phyloP scores from a whole-genome alignment of 805 yeast genomes.

The Saccharomycopsis amapae region DNA sequence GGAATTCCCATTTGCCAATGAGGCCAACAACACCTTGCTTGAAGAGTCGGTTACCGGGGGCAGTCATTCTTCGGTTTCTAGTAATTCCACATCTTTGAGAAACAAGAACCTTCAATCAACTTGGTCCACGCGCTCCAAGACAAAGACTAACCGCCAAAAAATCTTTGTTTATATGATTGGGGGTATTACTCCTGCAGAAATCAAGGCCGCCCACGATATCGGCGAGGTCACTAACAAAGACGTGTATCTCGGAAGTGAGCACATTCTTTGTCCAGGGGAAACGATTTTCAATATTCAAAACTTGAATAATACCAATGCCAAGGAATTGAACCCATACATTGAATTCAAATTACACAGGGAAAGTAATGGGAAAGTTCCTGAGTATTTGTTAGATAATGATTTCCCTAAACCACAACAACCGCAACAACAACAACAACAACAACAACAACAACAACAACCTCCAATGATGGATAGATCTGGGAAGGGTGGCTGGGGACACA shows the following conservation, averaged over 20 bases:
- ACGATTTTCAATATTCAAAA: constrained; percentile 35
- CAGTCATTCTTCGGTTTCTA: constrained; percentile 11
- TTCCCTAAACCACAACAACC: constrained; percentile 8
- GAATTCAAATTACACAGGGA: constrained; percentile 11
- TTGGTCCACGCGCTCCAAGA: constrained; percentile 43
- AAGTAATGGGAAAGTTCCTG: constrained; percentile 12
- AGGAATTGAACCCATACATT: constrained; percentile 13
- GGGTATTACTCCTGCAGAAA: constrained; percentile 79
- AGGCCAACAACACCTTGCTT: constrained; percentile 53
- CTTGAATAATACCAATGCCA: constrained; percentile 25
- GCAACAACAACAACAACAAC: constrained; percentile 3
- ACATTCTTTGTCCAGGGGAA: constrained; percentile 48
- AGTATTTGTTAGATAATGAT: constrained; percentile 14
- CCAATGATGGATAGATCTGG: no score
- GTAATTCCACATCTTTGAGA: constrained; percentile 47
- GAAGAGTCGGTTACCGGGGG: constrained; percentile 22
- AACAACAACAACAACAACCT: not conserved
- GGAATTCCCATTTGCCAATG: constrained; percentile 68
- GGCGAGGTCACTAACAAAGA: constrained; percentile 58
- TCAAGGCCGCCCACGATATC: constrained; percentile 67
- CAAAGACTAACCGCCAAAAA: constrained; percentile 47
- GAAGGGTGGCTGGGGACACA: no score
- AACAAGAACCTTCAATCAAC: constrained; percentile 68
- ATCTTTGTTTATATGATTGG: constrained; percentile 81
- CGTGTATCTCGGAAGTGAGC: constrained; percentile 75